Evolutionary conservation across 192 early-diverging fungal species (phyloP).

Genomic region (Phycomyces blakesleeanus): DNA sequence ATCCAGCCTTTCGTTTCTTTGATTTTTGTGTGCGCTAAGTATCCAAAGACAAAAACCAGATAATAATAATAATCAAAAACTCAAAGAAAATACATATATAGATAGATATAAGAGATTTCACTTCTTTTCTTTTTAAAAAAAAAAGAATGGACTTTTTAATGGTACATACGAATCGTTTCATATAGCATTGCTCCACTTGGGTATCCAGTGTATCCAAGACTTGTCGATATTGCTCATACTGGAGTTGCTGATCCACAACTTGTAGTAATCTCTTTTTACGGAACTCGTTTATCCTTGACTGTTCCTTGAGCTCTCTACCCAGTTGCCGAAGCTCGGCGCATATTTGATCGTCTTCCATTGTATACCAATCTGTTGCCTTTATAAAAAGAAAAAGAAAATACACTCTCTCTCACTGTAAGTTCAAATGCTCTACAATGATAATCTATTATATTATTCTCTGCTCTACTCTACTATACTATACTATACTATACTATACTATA

Average conservation of each 20-base stretch:
- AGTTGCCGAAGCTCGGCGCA: constrained; percentile 63
- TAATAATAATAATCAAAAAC: too few species aligned
- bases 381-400: too few species aligned
- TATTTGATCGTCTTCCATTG: constrained; percentile 71
- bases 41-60: not conserved
- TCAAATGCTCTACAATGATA: too few species aligned
- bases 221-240: constrained; percentile 82
- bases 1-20: constrained; percentile 60
- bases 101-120: too few species aligned
- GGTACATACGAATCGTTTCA: constrained; percentile 77
- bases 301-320: constrained; percentile 71
- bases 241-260: constrained; percentile 68
- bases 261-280: constrained; percentile 66
- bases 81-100: too few species aligned
- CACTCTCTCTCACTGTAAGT: too few species aligned
- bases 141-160: not conserved
- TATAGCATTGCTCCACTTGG: constrained; percentile 83
- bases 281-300: constrained; percentile 59
- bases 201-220: constrained; percentile 86
- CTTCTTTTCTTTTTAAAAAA: constrained; percentile 1
- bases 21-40: constrained; percentile 55
- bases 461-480: too few species aligned
- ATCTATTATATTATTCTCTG: too few species aligned
- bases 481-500: too few species aligned
- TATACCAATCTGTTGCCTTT: constrained; percentile 66